These are phyloP conservation scores for Talaromyces sp. DNA, from an alignment of 2,329 filamentous ascomycete genomes.

Conservation along the genomic window DNA sequence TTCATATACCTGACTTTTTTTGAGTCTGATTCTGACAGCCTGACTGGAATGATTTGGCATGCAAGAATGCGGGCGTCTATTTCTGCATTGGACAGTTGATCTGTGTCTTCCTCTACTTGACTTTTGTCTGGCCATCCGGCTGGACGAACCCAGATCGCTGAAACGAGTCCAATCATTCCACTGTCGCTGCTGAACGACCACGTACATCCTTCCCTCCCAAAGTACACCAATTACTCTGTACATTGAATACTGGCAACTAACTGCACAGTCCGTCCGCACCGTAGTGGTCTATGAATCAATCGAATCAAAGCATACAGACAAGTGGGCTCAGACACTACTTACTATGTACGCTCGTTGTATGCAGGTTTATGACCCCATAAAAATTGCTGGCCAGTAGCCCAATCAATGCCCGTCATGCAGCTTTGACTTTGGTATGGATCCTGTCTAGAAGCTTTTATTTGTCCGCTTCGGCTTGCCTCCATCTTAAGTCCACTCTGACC, in stretches of 20 bases:
- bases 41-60: not conserved
- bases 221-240: not conserved
- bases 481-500: not conserved
- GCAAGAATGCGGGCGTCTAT: not conserved
- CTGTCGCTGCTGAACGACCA: not conserved
- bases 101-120: too few species aligned
- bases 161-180: not conserved
- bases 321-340: not conserved
- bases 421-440: not conserved
- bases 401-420: not conserved
- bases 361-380: not conserved
- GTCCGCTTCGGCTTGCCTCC: slow-evolving; percentile 7
- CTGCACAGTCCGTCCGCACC: not conserved
- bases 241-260: too few species aligned
- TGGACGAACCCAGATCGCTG: not conserved
- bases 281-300: not conserved
- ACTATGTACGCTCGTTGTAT: not conserved
- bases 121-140: too few species aligned
- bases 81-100: not conserved
- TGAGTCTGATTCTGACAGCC: not conserved
- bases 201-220: not conserved
- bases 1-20: not conserved
- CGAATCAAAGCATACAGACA: not conserved
- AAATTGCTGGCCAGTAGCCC: not conserved
- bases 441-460: not conserved